phyloP scores from a whole-genome alignment of 2,329 filamentous ascomycete species.

The Sordariomycetes sp. region DNA sequence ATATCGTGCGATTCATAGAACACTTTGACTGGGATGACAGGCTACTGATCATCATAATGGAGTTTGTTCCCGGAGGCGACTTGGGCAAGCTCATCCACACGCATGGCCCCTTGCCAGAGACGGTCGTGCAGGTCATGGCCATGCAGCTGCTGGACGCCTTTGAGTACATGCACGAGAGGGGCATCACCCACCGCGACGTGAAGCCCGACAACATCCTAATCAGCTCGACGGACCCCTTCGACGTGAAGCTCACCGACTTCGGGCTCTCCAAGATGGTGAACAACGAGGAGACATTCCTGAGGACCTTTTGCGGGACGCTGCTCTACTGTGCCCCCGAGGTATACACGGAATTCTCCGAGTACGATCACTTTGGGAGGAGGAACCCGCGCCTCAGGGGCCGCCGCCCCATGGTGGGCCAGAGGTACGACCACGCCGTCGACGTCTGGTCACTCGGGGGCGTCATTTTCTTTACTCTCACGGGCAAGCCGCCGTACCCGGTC shows the following conservation, averaged over 20 bases:
- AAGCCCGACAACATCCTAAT: slow-evolving; percentile 98
- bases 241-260: slow-evolving; percentile 91
- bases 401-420: slow-evolving; percentile 40
- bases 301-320: slow-evolving; percentile 92
- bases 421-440: slow-evolving; percentile 87
- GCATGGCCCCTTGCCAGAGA: slow-evolving; percentile 54
- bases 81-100: slow-evolving; percentile 61
- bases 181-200: slow-evolving; percentile 95
- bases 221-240: slow-evolving; percentile 57
- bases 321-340: slow-evolving; percentile 96
- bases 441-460: slow-evolving; percentile 96
- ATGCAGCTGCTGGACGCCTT: slow-evolving; percentile 71
- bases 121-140: slow-evolving; percentile 60
- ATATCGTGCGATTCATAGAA: slow-evolving; percentile 87
- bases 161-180: slow-evolving; percentile 74
- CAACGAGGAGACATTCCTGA: slow-evolving; percentile 81
- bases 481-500: slow-evolving; percentile 70
- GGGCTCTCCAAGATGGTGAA: slow-evolving; percentile 91
- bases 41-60: slow-evolving; percentile 96
- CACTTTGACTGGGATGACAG: slow-evolving; percentile 72
- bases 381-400: slow-evolving; percentile 53
- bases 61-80: slow-evolving; percentile 76
- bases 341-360: slow-evolving; percentile 63
- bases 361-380: slow-evolving; percentile 59
- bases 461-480: slow-evolving; percentile 75